Evolutionary conservation across 2,329 filamentous ascomycete species (phyloP), one percentile per base, ranked within the genome.

Genomic region (Cladosporium sp.): DNA sequence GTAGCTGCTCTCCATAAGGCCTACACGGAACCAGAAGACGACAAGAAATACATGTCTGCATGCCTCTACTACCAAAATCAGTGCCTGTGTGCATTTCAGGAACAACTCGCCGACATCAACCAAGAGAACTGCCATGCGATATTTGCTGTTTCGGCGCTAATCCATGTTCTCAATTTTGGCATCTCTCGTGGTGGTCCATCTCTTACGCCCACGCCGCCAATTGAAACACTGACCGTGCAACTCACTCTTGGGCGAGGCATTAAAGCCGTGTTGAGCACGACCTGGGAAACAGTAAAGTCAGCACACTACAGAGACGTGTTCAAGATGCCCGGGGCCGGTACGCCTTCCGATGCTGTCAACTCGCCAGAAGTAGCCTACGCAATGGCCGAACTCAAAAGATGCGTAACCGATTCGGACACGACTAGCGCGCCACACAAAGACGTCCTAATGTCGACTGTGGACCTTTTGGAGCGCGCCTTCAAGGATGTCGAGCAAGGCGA

Each of bases 1-100:
- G n/a, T 62, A 10, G 59, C 59, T 8, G 59, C 59, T 7, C 59
- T 62, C 10, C 59, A 62, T 10, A 62, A 62, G 21, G 59, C 59
- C 16, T 52, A 52, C n/a, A n/a, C 53, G 26, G 44, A 37, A 14
- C 44, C 44, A 12, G n/a, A 23, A 21, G 12, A 53, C 11, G 12
- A 7, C 21, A 31, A 62, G 21, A 62, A 62, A 35, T 62, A 62
- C 21, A 52, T 40, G 23, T 62, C 59, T 26, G 59, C 59, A 52
- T 35, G 44, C 21, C n/a, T 62, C 12, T 53, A 37, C n/a, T 62
- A 62, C 46, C 59, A 62, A 21, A 62, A 40, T 16, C 29, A 52
- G n/a, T 52, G 44, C n/a, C 23, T 62, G n/a, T 46, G 29, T 7
- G 46, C 44, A 10, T 62, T 37, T 7, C n/a, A 62, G 12, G 35